These are phyloP conservation scores for Apiospora saccharicola DNA, from an alignment of 2,329 filamentous ascomycete genomes.

Conservation along the genomic window DNA sequence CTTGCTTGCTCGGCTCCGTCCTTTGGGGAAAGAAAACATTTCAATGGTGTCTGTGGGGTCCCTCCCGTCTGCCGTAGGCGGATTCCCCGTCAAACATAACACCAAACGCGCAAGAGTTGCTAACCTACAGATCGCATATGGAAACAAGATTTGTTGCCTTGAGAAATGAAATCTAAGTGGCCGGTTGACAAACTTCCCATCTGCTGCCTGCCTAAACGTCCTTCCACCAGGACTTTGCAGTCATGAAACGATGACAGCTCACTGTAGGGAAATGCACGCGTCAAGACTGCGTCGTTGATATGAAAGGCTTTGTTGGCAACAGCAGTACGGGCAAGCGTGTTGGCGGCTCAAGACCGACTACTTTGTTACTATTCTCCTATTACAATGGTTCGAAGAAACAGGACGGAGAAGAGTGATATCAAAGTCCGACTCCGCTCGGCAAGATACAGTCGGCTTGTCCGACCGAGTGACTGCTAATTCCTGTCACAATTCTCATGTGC, in stretches of 20 bases:
- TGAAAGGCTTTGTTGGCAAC: not conserved
- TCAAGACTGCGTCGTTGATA: not conserved
- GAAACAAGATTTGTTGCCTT: constrained; percentile 12
- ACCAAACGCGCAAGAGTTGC: constrained; percentile 15
- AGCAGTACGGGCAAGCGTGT: not conserved
- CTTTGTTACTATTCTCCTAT: not conserved
- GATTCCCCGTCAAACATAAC: constrained; percentile 19
- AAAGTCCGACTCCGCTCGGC: constrained; percentile 4
- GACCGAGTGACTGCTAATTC: not conserved
- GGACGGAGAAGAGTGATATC: not conserved
- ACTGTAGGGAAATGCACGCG: not conserved
- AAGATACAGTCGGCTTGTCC: not conserved
- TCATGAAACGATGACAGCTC: not conserved
- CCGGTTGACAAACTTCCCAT: not conserved
- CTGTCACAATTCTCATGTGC: not conserved
- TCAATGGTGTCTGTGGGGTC: constrained; percentile 14
- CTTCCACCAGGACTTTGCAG: not conserved
- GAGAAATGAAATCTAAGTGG: not conserved
- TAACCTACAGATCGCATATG: constrained; percentile 19
- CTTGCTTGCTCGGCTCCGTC: constrained; percentile 7
- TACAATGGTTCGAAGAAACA: not conserved
- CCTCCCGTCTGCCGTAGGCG: constrained; percentile 23
- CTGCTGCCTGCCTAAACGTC: constrained; percentile 2
- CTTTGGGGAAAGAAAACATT: not conserved
- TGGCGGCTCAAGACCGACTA: not conserved